Percentiles rank a stretch among this genome's conserved stretches.
Conservation (phyloP, 768 basidiomycete genomes). For the Tricholoma saponaceum region DNA sequence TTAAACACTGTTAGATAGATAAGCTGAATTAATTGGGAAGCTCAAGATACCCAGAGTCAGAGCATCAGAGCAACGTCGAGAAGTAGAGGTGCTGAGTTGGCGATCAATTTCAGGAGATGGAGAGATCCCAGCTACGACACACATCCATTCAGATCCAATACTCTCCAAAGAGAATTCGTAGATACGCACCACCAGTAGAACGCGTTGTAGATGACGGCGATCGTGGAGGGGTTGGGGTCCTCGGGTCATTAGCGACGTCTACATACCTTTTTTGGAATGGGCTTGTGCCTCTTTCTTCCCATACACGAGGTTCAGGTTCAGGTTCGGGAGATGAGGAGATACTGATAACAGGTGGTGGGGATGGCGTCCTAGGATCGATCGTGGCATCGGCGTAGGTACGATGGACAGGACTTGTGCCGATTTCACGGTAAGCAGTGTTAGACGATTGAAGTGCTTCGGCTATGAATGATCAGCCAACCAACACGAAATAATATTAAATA, state of each 20-base stretch:
- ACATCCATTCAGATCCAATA: background rate
- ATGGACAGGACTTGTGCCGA: conserved; percentile 1
- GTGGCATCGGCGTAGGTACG: background rate
- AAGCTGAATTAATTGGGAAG: too few species aligned
- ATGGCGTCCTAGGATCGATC: background rate
- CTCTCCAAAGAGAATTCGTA: background rate
- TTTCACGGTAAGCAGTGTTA: background rate
- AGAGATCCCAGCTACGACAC: background rate
- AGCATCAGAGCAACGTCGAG: conserved; percentile 1
- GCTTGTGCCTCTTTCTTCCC: background rate
- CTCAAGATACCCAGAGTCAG: conserved; percentile 1
- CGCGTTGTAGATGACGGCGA: background rate
- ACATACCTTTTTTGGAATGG: background rate
- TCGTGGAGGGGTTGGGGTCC: background rate
- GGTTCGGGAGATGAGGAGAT: background rate
- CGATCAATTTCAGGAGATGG: background rate
- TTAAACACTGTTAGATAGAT: background rate
- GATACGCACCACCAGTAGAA: background rate
- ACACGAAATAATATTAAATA: background rate
- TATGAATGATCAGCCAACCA: background rate
- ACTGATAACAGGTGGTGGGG: background rate
- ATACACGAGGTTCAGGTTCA: background rate
- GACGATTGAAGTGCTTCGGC: too few species aligned
- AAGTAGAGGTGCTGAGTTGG: background rate
- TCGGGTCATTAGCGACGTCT: background rate